phyloP scores from a whole-genome alignment of 2,329 filamentous ascomycete genomes.

The Alternaria consortialis region DNA sequence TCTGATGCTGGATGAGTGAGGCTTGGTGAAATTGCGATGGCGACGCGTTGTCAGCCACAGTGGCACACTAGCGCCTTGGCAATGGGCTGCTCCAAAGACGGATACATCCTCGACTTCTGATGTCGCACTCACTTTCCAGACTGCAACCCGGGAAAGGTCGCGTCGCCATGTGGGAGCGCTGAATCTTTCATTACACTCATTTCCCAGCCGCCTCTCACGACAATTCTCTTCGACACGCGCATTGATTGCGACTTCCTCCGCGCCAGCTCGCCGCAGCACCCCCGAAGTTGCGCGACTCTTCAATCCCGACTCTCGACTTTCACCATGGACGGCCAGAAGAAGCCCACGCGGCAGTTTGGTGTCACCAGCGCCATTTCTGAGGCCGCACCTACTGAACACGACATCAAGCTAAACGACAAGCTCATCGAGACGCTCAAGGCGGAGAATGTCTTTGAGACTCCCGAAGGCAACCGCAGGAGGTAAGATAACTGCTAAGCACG shows the following conservation, averaged over 20 bases:
- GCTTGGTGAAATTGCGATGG: neutral
- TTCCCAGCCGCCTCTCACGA: constrained; percentile 20
- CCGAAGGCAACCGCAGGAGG: constrained; percentile 85
- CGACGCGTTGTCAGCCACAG: constrained; percentile 3
- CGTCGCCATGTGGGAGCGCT: constrained; percentile 46
- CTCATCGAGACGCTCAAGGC: constrained; percentile 84
- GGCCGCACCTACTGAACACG: constrained; percentile 76
- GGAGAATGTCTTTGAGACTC: constrained; percentile 91
- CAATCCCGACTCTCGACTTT: constrained; percentile 12
- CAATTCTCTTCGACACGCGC: constrained; percentile 23
- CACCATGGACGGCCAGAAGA: constrained; percentile 46
- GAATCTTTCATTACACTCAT: constrained; percentile 13
- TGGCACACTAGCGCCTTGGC: constrained; percentile 27
- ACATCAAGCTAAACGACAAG: constrained; percentile 78
- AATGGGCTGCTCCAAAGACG: constrained; percentile 22
- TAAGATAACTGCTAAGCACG: constrained; percentile 46
- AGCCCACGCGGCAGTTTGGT: constrained; percentile 63
- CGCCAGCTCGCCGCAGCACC: constrained; percentile 33
- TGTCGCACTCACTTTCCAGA: constrained; percentile 29
- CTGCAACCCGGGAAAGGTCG: constrained; percentile 24
- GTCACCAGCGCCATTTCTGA: constrained; percentile 86
- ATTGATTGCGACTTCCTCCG: constrained; percentile 25
- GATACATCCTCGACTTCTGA: constrained; percentile 20
- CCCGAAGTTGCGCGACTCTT: constrained; percentile 25
- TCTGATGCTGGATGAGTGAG: neutral